These are phyloP conservation scores for Gossypium sturtianum DNA, from an alignment of 345 rosid species.

Conservation along the genomic window DNA sequence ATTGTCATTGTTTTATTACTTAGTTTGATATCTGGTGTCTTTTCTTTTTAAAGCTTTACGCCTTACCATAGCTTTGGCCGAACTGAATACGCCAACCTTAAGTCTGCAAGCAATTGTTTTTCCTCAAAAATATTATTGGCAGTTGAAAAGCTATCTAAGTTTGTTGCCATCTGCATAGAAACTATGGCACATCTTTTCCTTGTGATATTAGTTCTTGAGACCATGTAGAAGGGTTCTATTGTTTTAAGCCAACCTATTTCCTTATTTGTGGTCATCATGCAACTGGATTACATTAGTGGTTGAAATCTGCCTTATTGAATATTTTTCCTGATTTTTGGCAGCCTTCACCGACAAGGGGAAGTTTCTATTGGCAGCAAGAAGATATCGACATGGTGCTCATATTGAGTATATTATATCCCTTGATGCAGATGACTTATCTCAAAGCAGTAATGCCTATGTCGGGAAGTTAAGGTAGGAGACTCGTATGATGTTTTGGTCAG, in stretches of 20 bases:
- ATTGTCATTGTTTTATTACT: neutral
- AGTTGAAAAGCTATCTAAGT: neutral
- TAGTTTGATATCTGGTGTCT: neutral
- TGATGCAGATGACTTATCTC: slow-evolving; percentile 77
- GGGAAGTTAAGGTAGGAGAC: slow-evolving; percentile 74
- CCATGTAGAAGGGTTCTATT: neutral
- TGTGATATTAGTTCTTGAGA: neutral
- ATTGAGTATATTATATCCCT: slow-evolving; percentile 82
- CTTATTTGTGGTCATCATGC: neutral
- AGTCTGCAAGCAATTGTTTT: neutral
- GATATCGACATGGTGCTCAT: slow-evolving; percentile 72
- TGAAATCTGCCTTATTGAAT: neutral
- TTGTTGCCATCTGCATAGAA: neutral
- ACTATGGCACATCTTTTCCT: too few species aligned
- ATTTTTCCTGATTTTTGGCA: slow-evolving; percentile 20
- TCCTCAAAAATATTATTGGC: neutral
- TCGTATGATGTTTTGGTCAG: neutral
- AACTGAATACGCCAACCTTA: neutral
- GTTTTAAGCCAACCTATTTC: slow-evolving; percentile 1
- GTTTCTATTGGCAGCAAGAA: slow-evolving; percentile 90
- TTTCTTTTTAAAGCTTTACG: neutral
- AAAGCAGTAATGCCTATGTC: slow-evolving; percentile 86
- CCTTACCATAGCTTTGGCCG: neutral
- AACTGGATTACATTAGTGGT: neutral
- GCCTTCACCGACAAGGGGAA: slow-evolving; percentile 80